Base-by-base conservation (phyloP, 768 basidiomycete species). In the Filobasidium wieringae region DNA sequence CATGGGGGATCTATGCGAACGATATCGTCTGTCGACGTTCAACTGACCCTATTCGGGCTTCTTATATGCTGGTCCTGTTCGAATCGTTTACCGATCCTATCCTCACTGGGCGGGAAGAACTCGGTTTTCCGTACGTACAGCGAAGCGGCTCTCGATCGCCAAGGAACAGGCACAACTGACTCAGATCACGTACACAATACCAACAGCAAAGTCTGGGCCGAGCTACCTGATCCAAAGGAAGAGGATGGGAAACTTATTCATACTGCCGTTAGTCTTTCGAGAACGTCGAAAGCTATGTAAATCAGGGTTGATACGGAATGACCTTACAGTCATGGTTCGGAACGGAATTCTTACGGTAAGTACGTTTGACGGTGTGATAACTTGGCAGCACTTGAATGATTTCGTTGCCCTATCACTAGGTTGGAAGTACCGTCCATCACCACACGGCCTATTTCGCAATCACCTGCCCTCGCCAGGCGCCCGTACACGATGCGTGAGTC, bases 31-130 rank as follows among this genome's bases (percentile, higher is more conserved):
- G 58, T 41, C 29, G 22, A 39, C 6, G 31, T 5, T 19, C 29
- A 17, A 36, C 33, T 3, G 39, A 43, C 8, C 27, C 24, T 6
- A 29, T 55, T 11, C 32, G 24, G 26, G 53, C 53, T 19, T 33
- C 41, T n/a, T 59, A 59, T 34, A 30, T 59, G 51, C 36, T 59
- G 22, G 51, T 59, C 5, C 51, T 59, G 4, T 59, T 59, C 47
- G 58, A 59, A 26, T 43, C 29, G 40, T 45, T 59, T 24, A 19
- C 36, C 27, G 58, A 59, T 59, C 58, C 58, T 14, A 59, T 59
- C 24, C 29, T 36, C 17, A 53, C 51, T 2, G 58, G 58, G 31
- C 22, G 58, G n/a, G 58, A 59, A 32, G 58, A 59, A 24, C 31
- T 59, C 7, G 58, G 58, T 1, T 59, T 53, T 43, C 34, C 47